Evolutionary conservation across 106 monocot genomes (phyloP).

Genomic region (Dendrobium nobile): DNA sequence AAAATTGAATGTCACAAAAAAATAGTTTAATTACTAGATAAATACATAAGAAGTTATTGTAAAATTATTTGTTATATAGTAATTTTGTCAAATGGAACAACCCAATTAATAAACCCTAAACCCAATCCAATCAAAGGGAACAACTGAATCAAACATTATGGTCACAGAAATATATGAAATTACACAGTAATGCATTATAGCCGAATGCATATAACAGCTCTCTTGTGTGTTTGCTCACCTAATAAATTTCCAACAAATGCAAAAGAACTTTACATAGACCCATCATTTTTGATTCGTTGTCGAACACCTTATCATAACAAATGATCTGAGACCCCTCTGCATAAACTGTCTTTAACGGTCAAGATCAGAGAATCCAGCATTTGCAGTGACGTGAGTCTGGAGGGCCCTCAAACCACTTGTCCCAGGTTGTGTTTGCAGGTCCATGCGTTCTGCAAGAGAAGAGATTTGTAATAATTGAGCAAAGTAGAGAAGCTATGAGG

Average conservation of each 20-base stretch:
- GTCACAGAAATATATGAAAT: background rate
- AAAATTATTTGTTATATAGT: no score
- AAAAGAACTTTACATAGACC: no score
- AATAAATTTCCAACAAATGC: background rate
- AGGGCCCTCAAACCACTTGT: slow-evolving; percentile 81
- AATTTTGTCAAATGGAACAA: no score
- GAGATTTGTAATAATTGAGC: background rate
- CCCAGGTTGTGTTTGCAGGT: slow-evolving; percentile 43
- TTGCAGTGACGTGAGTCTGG: slow-evolving; percentile 48
- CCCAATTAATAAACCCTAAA: no score
- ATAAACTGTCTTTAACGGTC: background rate
- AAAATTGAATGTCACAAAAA: no score
- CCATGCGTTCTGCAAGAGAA: slow-evolving; percentile 48
- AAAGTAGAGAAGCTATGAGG: background rate
- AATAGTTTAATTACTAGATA: no score
- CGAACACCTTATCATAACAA: background rate
- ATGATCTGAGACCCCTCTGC: background rate
- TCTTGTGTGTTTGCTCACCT: background rate
- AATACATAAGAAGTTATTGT: no score
- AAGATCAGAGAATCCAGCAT: slow-evolving; percentile 67
- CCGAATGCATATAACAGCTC: background rate
- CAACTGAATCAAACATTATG: background rate
- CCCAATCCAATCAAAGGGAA: no score
- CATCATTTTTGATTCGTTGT: no score
- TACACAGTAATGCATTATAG: background rate